These are phyloP conservation scores for Straminergon stramineum DNA, from an alignment of 225 moss, liverwort and hornwort species.

Conservation along the genomic window DNA sequence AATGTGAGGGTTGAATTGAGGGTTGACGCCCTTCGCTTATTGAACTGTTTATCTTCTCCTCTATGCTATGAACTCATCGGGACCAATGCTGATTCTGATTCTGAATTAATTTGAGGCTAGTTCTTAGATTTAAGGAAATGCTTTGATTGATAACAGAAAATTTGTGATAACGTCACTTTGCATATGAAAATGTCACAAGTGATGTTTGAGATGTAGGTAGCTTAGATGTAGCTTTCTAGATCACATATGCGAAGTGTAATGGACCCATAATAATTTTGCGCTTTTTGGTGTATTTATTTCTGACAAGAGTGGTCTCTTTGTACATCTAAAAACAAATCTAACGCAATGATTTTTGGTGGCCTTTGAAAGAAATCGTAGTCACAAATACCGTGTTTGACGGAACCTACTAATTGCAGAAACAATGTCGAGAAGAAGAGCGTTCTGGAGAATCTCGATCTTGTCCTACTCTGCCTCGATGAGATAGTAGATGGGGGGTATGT, in stretches of 20 bases:
- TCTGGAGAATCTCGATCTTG: slow-evolving; percentile 42
- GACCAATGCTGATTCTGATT: background rate
- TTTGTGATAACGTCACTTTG: background rate
- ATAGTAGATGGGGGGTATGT: slow-evolving; percentile 45
- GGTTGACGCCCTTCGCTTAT: background rate
- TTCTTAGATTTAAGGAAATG: background rate
- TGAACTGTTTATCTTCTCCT: background rate
- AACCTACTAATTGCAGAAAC: slow-evolving; percentile 9
- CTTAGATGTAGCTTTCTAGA: background rate
- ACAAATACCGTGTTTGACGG: background rate
- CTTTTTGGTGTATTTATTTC: background rate
- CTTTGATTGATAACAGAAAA: background rate
- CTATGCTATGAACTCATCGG: background rate
- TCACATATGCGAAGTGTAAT: background rate
- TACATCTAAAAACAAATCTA: background rate
- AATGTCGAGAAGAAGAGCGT: slow-evolving; percentile 47
- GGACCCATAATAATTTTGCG: background rate
- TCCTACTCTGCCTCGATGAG: slow-evolving; percentile 41
- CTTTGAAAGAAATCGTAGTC: background rate
- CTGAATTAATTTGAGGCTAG: background rate
- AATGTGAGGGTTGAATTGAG: background rate
- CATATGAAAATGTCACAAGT: background rate
- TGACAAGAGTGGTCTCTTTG: background rate
- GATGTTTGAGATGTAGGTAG: background rate
- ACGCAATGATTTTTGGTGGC: background rate